Evolutionary conservation across 768 basidiomycete genomes (phyloP).

Genomic region (Podaxis sp.): DNA sequence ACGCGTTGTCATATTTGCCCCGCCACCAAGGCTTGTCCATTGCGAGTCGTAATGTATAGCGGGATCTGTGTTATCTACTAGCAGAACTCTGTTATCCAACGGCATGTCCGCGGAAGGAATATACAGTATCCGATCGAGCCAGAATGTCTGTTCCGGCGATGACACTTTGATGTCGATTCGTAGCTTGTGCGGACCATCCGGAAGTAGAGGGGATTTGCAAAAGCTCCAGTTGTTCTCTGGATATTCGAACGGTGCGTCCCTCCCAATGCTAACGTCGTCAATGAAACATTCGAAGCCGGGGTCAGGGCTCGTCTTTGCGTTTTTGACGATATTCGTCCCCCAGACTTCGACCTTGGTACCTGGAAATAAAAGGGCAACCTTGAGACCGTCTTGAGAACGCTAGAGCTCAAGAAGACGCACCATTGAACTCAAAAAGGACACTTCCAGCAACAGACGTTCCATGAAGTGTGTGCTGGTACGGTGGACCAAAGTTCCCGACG

Average conservation of each 20-base stretch:
- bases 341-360: conserved; percentile 18
- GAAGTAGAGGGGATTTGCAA: conserved; percentile 19
- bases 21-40: conserved; percentile 20
- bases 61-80: conserved; percentile 22
- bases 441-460: conserved; percentile 27
- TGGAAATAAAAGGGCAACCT: not conserved
- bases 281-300: conserved; percentile 24
- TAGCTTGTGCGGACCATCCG: conserved; percentile 25
- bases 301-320: conserved; percentile 20
- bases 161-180: conserved; percentile 17
- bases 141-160: conserved; percentile 23
- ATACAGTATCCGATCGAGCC: conserved; percentile 27
- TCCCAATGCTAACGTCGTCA: conserved; percentile 23
- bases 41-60: conserved; percentile 19
- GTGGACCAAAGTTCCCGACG: conserved; percentile 30
- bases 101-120: conserved; percentile 21
- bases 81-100: conserved; percentile 18
- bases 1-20: conserved; percentile 19
- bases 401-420: conserved; percentile 16
- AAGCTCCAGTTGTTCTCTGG: conserved; percentile 26
- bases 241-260: conserved; percentile 15
- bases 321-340: conserved; percentile 19
- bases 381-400: not conserved
- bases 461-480: conserved; percentile 29
- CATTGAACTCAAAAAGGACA: conserved; percentile 28